Evolutionary conservation across 2,329 filamentous ascomycete species (phyloP), one percentile per base, ranked within the genome.

Genomic region (Curvularia eragrostidis): DNA sequence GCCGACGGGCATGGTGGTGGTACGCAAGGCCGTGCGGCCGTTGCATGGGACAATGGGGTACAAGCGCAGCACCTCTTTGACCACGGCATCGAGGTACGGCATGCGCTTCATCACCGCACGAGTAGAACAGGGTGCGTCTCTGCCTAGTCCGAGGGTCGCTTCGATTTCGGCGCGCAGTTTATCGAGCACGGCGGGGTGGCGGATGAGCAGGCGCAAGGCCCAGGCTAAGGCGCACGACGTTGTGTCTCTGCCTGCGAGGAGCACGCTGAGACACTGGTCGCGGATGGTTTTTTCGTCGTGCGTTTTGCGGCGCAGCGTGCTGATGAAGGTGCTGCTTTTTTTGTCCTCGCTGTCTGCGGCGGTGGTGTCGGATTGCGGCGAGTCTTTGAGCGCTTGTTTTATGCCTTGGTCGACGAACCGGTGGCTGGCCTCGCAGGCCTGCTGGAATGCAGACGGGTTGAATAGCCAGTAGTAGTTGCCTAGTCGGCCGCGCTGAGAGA

Each of bases 181-280:
- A 5, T 48, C 26, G 1, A 50, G 61, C 54, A 75, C 59, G 3
- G 65, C 64, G 3, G 78, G 76, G 36, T 77, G 74, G 13, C 77
- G 67, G 12, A 73, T 73, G 46, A 76, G 59, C 6, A 61, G 41
- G n/a, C 65, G 60, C 52, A 96, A 83, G 41, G 86, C 82, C 87
- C 90, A 96, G 0, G 87, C 89, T 0, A 97, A 82, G 0, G 90
- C 90, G 1, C 83, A 85, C 24, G 92, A 92, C 0, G 93, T 97
- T n/a, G 93, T 96, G 74, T 97, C 93, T 34, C 90, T 84, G 8
- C 91, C 92, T 1, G 93, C 93, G 6, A 97, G 84, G 2, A 97
- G 84, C 18, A 97, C 85, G 46, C 89, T 88, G 4, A 95, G 83
- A 44, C 96, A 81, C 75, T 97, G 91, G 75, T 95, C 90, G 28